Conservation (phyloP, 2,329 filamentous ascomycete species). For the Metarhizium brunneum region DNA sequence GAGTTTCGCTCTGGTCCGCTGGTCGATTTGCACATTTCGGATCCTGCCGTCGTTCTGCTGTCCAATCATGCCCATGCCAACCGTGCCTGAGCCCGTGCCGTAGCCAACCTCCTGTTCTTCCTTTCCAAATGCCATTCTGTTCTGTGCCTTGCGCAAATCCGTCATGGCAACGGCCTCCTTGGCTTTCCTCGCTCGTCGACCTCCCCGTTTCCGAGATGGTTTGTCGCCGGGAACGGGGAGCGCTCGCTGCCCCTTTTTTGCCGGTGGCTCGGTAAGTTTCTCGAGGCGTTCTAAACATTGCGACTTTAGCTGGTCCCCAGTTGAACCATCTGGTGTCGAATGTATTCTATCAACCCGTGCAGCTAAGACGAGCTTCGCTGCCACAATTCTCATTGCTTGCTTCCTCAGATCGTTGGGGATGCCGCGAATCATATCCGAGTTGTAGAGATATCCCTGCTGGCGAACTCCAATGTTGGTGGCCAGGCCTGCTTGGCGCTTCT, state of each 20-base stretch:
- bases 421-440: constrained; percentile 78
- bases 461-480: constrained; percentile 87
- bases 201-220: constrained; percentile 84
- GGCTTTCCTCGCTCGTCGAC: constrained; percentile 79
- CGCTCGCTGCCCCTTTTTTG: constrained; percentile 79
- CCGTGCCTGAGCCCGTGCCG: constrained; percentile 73
- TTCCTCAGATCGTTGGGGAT: constrained; percentile 82
- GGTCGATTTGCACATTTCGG: constrained; percentile 80
- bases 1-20: constrained; percentile 85
- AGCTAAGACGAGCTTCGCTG: constrained; percentile 88
- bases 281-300: constrained; percentile 80
- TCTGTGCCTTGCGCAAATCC: constrained; percentile 90
- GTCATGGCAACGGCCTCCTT: constrained; percentile 98
- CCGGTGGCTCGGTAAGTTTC: constrained; percentile 84
- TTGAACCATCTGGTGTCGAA: constrained; percentile 69
- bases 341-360: constrained; percentile 84
- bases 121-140: constrained; percentile 90
- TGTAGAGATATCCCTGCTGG: constrained; percentile 87
- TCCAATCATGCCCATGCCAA: constrained; percentile 92
- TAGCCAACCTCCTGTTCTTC: constrained; percentile 93
- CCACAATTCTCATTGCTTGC: constrained; percentile 90
- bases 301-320: constrained; percentile 72
- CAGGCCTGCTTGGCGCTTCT: constrained; percentile 74
- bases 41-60: constrained; percentile 82
- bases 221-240: constrained; percentile 93